Evolutionary conservation across 2,329 filamentous ascomycete species (phyloP), one percentile per base, ranked within the genome.

Genomic region (Fusarium haematococcum): DNA sequence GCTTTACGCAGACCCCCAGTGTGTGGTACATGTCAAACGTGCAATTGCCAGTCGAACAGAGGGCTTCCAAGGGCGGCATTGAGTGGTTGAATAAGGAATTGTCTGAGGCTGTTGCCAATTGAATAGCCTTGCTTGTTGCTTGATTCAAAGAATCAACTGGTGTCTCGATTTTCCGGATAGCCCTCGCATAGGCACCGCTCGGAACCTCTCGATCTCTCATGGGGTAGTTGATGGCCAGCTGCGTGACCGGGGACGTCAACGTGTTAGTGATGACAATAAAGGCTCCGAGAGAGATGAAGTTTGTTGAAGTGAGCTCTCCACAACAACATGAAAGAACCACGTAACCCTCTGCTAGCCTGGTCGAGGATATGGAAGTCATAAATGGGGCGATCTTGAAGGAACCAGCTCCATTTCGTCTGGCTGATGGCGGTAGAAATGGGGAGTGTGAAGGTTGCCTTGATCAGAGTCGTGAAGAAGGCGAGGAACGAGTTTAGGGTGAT

Each of bases 61-160:
- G 37, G 8, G 18, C 20, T 13, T 23, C 7, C 7, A 25, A 7
- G 6, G n/a, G 52, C 0, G 52, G n/a, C 9, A 54, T 37, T 14
- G 52, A 13, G 6, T 4, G 25, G 6, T 14, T 33, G 32, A 35
- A 25, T 4, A 10, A 25, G 32, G 30, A 10, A 16, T 16, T 33
- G 13, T 57, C 52, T 11, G 32, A 32, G 6, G 4, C n/a, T n/a
- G 10, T 10, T 16, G n/a, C 52, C 20, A 35, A 18, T 13, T 18
- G 13, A 16, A 57, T 3, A 16, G 52, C 32, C 13, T 25, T 57
- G 7, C 4, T 20, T 2, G 52, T 57, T 14, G 13, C n/a, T 5
- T 3, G 2, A 2, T 1, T 2, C n/a, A 35, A 23, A 3, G 0
- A 3, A 35, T 37, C 52, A 16, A 2, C 1, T 3, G n/a, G 54